Evolutionary conservation across 83 land plant genomes (phyloP), one percentile per base, ranked within the genome.

Genomic region (Thuja plicata): DNA sequence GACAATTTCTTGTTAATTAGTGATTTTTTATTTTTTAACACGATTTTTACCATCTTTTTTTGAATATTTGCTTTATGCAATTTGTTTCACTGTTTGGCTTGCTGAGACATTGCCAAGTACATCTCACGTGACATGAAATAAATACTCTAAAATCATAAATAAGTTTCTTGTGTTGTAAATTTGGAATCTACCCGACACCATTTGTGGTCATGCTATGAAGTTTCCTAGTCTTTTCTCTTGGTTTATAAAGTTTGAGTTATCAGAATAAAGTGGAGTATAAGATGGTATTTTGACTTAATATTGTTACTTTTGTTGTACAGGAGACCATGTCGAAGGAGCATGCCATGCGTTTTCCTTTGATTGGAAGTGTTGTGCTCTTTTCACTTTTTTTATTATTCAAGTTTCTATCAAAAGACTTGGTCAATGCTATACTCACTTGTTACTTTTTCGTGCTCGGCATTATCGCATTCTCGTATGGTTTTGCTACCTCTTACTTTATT

Each of bases 241-340:
- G 21, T 62, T 41, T 88, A 27, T 66, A 50, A 30, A 41, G 21
- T 88, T 77, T 89, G 73, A 62, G 85, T n/a, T 27, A 38, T 21
- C 6, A 62, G 41, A 55, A 66, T 40, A 41, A 50, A 40, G 37
- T 50, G 37, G 55, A 62, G 40, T 8, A 52, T 34, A 0, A 13
- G 43, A 30, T 52, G n/a, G 38, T 86, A 38, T 86, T 38, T 88
- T 74, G 87, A 41, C 88, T 90, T 80, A 8, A 34, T 60, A 90
- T 24, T 54, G 7, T 40, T 76, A 35, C 3, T 21, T 89, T 35
- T 70, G 15, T 89, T 41, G 90, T 82, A 43, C 94, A 98, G 99
- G 99, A 98, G 90, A 97, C 99, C 11, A 96, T 98, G 97, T 98
- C 99, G 84, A 98, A 94, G 89, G 99, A 95, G 84, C 99, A 97